Evolutionary conservation across 2,329 filamentous ascomycete genomes (phyloP), one percentile per base, ranked within the genome.

Genomic region (Epichloe sylvatica): DNA sequence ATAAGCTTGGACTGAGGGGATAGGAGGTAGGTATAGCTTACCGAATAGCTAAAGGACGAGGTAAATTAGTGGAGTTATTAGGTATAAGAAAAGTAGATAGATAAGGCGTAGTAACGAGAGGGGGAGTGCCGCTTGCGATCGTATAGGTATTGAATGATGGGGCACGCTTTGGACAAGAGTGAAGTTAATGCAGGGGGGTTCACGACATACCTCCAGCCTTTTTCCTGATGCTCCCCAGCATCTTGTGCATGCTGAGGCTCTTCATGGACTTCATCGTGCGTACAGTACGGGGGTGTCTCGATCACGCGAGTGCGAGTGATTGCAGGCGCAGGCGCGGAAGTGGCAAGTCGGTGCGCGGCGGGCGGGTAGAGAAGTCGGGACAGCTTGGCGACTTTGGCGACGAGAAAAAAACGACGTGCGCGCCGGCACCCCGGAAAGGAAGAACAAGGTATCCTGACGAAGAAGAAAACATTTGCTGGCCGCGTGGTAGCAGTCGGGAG

Each of bases 211-310:
- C 49, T 33, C 62, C 67, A 35, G 68, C 68, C 58, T 69, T 71
- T 61, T 70, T 72, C 60, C 69, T 75, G 62, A 79, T 71, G 67
- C 67, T 75, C 55, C 72, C 74, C 42, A 78, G 67, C 70, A 78
- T 68, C 68, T 72, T 77, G 63, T 71, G 74, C 67, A 77, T 70
- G 62, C 70, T 74, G 52, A 78, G 69, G 37, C 71, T 68, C 65
- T 75, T 78, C 70, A 72, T 71, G 54, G 63, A 63, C 57, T 67
- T 70, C 67, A 70, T 70, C 49, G 17, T 44, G 51, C 36, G 19
- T 40, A 34, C 17, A 2, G 17, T 17, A 17, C 19, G 17, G 5
- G 23, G n/a, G 17, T 5, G n/a, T 46, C 17, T 30, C 15, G 17
- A 41, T 15, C 9, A 37, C 9, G 34, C 38, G 12, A 23, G 39